phyloP scores from a whole-genome alignment of 768 basidiomycete species.

The Kwoniella shandongensis region DNA sequence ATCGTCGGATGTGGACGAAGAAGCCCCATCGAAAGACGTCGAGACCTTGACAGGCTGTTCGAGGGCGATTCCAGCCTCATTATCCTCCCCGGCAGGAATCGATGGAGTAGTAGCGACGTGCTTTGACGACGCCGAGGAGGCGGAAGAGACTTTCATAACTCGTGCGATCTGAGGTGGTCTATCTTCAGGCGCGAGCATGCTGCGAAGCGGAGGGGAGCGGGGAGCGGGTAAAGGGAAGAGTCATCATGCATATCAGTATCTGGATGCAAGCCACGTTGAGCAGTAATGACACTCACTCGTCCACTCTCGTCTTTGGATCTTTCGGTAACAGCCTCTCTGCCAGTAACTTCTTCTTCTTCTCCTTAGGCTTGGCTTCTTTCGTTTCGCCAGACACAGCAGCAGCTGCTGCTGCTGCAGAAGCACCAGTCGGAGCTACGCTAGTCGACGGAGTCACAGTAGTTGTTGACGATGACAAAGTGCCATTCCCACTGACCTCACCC shows the following conservation, averaged over 20 bases:
- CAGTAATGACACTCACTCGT: conserved; percentile 35
- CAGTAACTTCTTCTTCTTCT: conserved; percentile 31
- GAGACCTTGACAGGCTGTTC: too few relatives aligned
- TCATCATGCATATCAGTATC: too few relatives aligned
- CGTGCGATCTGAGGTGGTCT: conserved; percentile 36
- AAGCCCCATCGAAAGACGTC: too few relatives aligned
- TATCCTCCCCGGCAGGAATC: too few relatives aligned
- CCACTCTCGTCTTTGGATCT: conserved; percentile 39
- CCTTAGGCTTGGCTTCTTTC: conserved; percentile 9
- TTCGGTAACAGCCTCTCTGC: conserved; percentile 44
- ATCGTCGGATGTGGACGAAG: too few relatives aligned
- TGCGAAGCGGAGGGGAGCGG: too few relatives aligned
- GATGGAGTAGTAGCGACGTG: too few relatives aligned
- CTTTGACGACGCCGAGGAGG: neutral
- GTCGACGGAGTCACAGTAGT: neutral
- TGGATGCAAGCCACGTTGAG: neutral
- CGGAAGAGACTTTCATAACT: conserved; percentile 37
- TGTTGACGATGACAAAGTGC: too few relatives aligned
- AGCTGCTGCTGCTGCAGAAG: neutral
- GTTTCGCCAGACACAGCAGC: neutral
- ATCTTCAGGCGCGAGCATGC: conserved; percentile 48
- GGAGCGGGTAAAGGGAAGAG: too few relatives aligned
- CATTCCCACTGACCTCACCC: conserved; percentile 6
- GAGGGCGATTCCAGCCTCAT: too few relatives aligned
- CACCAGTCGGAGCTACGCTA: conserved; percentile 4